phyloP scores from a whole-genome alignment of 345 rosid species.

The Bruguiera sexangula region DNA sequence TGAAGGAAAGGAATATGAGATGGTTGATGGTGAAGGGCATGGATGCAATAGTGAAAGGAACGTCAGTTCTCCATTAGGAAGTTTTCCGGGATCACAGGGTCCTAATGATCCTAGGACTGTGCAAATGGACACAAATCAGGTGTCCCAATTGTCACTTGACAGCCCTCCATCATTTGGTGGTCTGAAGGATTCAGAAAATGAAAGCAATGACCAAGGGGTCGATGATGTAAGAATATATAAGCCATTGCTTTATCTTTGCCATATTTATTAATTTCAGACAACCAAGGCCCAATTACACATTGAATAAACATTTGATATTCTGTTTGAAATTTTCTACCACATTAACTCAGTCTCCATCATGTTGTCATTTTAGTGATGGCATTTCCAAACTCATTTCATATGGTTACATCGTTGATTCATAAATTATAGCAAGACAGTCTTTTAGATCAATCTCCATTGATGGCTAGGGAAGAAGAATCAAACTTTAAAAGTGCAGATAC shows the following conservation, averaged over 20 bases:
- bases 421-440: too few species aligned
- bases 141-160: constrained; percentile 31
- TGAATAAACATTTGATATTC: background rate
- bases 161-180: constrained; percentile 58
- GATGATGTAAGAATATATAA: constrained; percentile 33
- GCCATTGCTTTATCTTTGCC: background rate
- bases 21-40: constrained; percentile 17
- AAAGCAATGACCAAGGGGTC: constrained; percentile 34
- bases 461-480: background rate
- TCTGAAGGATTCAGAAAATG: constrained; percentile 42
- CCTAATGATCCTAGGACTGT: constrained; percentile 19
- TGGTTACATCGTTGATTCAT: too few species aligned
- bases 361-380: background rate
- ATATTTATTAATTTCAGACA: background rate
- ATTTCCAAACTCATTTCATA: too few species aligned
- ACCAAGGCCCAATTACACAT: background rate
- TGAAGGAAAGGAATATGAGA: constrained; percentile 24
- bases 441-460: too few species aligned
- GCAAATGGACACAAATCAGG: constrained; percentile 22
- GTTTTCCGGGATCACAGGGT: constrained; percentile 17
- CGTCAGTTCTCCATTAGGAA: constrained; percentile 19
- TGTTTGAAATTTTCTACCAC: background rate
- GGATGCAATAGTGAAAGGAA: constrained; percentile 9
- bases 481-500: background rate
- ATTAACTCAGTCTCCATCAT: background rate